A percentile compares a stretch with the other conserved stretches of the same genome.
Evolutionary conservation across 495 filamentous ascomycete genomes (phyloP).

Genomic region (Penicillium canariense): DNA sequence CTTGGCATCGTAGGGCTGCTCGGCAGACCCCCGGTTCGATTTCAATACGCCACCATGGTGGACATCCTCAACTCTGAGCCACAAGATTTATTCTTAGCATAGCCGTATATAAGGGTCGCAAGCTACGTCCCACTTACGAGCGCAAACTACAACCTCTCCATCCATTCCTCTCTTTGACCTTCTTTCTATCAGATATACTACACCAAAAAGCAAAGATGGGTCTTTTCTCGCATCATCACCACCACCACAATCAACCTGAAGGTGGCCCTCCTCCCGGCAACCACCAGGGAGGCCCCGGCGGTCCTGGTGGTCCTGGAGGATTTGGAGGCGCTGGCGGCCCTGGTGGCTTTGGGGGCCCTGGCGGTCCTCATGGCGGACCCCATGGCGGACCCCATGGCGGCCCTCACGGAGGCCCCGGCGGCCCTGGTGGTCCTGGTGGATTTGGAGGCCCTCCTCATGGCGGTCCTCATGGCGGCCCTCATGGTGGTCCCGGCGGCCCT

Average conservation of each 20-base stretch:
- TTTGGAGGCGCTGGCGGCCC: neutral
- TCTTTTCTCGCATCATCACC: slow-evolving; percentile 15
- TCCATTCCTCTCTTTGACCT: neutral
- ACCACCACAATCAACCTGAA: neutral
- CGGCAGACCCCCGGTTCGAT: neutral
- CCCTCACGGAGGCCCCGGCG: slow-evolving; percentile 4
- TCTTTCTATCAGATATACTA: neutral
- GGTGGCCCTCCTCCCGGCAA: neutral
- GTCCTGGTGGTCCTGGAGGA: neutral
- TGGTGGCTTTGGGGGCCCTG: neutral
- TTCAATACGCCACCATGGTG: too few species aligned
- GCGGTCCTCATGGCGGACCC: neutral
- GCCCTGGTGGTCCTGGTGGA: slow-evolving; percentile 4
- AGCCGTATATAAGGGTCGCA: neutral
- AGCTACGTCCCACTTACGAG: neutral
- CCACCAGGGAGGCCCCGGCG: neutral
- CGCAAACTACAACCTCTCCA: neutral
- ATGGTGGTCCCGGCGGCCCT: neutral
- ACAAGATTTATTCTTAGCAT: too few species aligned
- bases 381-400: neutral
- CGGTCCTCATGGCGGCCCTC: neutral
- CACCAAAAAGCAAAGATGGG: slow-evolving; percentile 9
- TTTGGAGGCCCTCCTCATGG: slow-evolving; percentile 4
- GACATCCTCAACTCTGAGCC: too few species aligned
- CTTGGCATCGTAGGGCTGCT: neutral